Percentiles rank a stretch among this genome's conserved stretches.
phyloP scores from a whole-genome alignment of 1,284 basidiomycete species.

The Trametes sp. region DNA sequence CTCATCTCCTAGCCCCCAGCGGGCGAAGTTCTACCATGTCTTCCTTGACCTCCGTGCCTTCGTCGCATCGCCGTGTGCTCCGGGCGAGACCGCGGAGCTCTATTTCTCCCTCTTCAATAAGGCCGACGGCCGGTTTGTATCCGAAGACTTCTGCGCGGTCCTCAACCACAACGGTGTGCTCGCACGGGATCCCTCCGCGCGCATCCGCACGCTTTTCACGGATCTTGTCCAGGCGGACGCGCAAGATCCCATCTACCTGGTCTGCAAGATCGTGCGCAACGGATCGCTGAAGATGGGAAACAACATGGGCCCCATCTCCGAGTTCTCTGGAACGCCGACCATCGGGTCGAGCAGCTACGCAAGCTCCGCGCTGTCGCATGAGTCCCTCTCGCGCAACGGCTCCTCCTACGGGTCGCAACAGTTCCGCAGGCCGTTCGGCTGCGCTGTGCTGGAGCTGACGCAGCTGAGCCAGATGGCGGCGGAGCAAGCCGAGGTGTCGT shows the following conservation, averaged over 20 bases:
- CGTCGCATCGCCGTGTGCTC: conserved; percentile 87
- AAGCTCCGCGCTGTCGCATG: conserved; percentile 18
- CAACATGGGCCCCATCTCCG: conserved; percentile 55
- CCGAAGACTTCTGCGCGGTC: conserved; percentile 92
- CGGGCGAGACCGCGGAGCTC: conserved; percentile 92
- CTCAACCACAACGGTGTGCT: conserved; percentile 93
- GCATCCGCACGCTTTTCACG: conserved; percentile 87
- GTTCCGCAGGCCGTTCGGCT: conserved; percentile 91
- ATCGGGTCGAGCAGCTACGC: conserved; percentile 34
- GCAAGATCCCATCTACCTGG: conserved; percentile 83
- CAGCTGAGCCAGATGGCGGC: conserved; percentile 74
- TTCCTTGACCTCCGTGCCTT: conserved; percentile 92
- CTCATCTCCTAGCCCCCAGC: conserved; percentile 43
- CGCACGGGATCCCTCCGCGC: conserved; percentile 72
- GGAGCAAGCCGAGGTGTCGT: conserved; percentile 67
- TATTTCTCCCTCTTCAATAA: conserved; percentile 95
- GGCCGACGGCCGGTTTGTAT: conserved; percentile 85
- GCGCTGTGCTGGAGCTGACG: conserved; percentile 89
- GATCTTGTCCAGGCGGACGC: conserved; percentile 90
- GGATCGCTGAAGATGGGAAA: conserved; percentile 84
- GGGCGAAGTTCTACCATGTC: conserved; percentile 85
- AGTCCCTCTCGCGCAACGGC: conserved; percentile 26
- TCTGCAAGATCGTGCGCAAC: conserved; percentile 91
- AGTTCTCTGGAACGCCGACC: conserved; percentile 62
- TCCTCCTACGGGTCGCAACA: conserved; percentile 43